phyloP scores from a whole-genome alignment of 495 filamentous ascomycete genomes.

The Beverwykella pulmonaria region DNA sequence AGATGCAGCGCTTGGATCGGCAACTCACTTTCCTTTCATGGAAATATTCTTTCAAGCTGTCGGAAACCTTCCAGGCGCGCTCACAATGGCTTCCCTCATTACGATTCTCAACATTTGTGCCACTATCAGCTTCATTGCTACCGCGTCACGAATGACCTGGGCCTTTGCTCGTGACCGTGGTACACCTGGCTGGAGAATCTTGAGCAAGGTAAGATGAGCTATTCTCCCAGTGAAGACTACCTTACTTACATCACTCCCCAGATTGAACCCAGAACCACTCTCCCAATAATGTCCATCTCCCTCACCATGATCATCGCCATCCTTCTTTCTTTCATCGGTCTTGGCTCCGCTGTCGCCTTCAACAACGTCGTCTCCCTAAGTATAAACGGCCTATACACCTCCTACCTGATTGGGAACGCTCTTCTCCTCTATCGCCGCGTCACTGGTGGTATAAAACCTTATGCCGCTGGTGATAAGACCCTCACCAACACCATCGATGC shows the following conservation, averaged over 20 bases:
- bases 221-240: background rate
- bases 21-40: constrained; percentile 15
- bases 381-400: constrained; percentile 9
- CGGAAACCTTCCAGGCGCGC: constrained; percentile 11
- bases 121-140: constrained; percentile 7
- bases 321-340: constrained; percentile 21
- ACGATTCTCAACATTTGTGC: constrained; percentile 9
- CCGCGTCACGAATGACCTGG: constrained; percentile 24
- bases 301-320: background rate
- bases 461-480: background rate
- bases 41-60: constrained; percentile 28
- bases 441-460: background rate
- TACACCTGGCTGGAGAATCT: background rate
- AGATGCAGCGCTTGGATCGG: constrained; percentile 14
- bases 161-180: constrained; percentile 24
- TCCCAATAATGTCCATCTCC: constrained; percentile 7
- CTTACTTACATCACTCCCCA: background rate
- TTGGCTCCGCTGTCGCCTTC: constrained; percentile 17
- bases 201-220: background rate
- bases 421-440: constrained; percentile 25
- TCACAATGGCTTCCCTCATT: constrained; percentile 20
- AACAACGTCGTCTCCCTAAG: constrained; percentile 4
- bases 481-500: background rate
- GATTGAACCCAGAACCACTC: background rate
- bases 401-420: constrained; percentile 10